Conservation (phyloP, 202 grass and related monocot genomes). For the Hordeum pubiflorum region DNA sequence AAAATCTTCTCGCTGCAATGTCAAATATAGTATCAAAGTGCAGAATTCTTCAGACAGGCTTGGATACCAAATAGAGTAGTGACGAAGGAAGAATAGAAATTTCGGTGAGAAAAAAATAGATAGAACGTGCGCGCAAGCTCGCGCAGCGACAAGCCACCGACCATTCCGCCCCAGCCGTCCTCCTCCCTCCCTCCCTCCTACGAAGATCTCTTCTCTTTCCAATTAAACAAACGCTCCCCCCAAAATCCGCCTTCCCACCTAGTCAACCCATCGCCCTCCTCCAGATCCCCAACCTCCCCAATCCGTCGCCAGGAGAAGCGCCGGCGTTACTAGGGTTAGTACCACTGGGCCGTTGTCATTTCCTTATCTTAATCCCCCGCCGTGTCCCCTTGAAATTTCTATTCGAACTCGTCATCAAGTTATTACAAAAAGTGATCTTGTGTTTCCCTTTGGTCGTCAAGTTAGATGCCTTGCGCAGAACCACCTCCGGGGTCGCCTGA, state of each 20-base stretch:
- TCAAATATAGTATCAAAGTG: too few relatives aligned
- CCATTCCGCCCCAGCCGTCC: background rate
- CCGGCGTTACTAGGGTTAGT: slow-evolving; percentile 40
- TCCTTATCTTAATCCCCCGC: background rate
- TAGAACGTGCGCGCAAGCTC: background rate
- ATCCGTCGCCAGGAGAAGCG: background rate
- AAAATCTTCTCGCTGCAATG: too few relatives aligned
- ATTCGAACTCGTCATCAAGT: background rate
- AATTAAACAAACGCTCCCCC: slow-evolving; percentile 17
- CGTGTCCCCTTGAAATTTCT: background rate
- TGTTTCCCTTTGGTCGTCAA: background rate
- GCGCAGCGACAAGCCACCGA: background rate
- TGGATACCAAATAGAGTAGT: too few relatives aligned
- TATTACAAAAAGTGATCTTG: background rate
- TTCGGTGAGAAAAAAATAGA: background rate
- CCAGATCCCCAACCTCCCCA: slow-evolving; percentile 12
- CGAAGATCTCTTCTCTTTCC: slow-evolving; percentile 14
- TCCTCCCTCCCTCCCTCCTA: background rate
- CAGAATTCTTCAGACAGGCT: too few relatives aligned
- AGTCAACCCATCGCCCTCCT: background rate
- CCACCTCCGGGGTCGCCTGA: background rate
- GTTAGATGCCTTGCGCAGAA: slow-evolving; percentile 9
- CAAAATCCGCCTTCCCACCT: slow-evolving; percentile 15
- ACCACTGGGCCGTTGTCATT: slow-evolving; percentile 12
- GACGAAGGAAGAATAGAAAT: background rate